phyloP scores from a whole-genome alignment of 2,329 filamentous ascomycete genomes.

The Lasiodiplodia gonubiensis region DNA sequence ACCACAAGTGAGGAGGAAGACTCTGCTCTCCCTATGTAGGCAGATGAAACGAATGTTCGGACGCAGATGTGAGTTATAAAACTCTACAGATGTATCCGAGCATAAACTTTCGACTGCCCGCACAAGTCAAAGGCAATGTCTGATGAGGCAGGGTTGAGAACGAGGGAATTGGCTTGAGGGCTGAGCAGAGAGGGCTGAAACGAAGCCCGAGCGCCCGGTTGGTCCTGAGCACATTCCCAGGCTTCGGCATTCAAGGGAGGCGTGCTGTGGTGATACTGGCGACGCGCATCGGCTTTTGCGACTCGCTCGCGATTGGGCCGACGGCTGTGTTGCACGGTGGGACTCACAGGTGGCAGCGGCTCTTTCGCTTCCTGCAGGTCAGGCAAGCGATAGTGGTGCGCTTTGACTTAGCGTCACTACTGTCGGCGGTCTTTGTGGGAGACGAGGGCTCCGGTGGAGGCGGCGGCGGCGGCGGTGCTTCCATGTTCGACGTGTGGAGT shows the following conservation, averaged over 20 bases:
- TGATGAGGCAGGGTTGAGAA: too few species aligned
- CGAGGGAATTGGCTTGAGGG: not conserved
- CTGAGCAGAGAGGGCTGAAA: not conserved
- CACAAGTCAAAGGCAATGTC: too few species aligned
- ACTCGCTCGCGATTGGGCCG: constrained; percentile 20
- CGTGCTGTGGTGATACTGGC: constrained; percentile 13
- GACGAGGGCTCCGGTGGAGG: constrained; percentile 23
- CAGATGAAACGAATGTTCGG: too few species aligned
- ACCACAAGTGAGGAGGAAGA: not conserved
- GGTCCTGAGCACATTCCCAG: not conserved
- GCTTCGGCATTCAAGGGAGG: constrained; percentile 7
- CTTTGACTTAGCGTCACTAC: constrained; percentile 34
- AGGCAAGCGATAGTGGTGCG: constrained; percentile 39
- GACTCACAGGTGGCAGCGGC: constrained; percentile 46
- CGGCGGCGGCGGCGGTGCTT: constrained; percentile 24
- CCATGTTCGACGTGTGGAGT: constrained; percentile 24
- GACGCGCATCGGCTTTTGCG: constrained; percentile 25
- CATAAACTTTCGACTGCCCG: too few species aligned
- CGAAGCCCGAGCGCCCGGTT: not conserved
- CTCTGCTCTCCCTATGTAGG: too few species aligned
- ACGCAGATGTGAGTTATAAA: too few species aligned
- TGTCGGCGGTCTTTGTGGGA: constrained; percentile 29
- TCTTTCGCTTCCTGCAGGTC: constrained; percentile 48
- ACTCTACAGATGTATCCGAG: too few species aligned
- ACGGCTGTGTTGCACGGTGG: constrained; percentile 14